These are phyloP conservation scores for Fraxinus cuspidata DNA, from an alignment of 257 asterid species.

Conservation along the genomic window DNA sequence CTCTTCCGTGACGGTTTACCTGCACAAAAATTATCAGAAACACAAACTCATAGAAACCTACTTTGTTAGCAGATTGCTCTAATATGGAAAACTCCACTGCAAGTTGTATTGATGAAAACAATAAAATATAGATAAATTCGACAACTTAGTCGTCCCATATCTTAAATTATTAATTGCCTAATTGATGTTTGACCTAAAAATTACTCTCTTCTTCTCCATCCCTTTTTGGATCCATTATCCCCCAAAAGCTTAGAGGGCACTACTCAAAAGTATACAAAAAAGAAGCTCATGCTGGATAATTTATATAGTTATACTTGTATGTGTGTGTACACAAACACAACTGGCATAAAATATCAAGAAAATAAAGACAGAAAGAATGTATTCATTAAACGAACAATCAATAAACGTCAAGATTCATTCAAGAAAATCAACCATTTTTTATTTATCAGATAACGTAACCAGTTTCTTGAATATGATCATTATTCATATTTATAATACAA, in stretches of 20 bases:
- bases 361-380: background rate
- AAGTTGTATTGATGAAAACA: background rate
- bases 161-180: background rate
- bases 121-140: background rate
- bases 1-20: background rate
- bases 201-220: background rate
- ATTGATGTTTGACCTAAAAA: background rate
- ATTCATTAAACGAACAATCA: background rate
- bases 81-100: background rate
- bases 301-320: background rate
- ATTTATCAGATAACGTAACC: background rate
- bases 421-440: background rate
- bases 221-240: constrained; percentile 1
- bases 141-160: background rate
- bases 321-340: background rate
- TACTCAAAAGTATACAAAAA: background rate
- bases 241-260: background rate
- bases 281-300: background rate
- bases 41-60: background rate
- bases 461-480: background rate
- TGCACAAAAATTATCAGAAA: background rate
- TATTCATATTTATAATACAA: background rate
- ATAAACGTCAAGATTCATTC: background rate
- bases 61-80: background rate
- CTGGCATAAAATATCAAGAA: background rate